Conservation (phyloP, 176 grass and related monocot genomes). For the Pharus latifolius region DNA sequence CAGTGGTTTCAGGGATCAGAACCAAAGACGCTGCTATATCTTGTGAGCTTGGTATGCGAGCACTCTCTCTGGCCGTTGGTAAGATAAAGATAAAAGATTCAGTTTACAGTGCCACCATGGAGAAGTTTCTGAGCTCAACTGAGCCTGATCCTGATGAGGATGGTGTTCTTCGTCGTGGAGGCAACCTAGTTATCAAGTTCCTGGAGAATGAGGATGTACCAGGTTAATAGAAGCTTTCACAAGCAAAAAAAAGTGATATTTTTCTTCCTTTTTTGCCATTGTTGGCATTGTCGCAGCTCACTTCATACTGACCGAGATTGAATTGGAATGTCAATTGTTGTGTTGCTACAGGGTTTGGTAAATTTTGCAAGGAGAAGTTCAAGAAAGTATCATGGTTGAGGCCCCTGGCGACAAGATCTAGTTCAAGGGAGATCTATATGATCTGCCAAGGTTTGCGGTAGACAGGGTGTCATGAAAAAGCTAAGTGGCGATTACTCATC, state of each 20-base stretch:
- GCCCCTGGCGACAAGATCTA: constrained; percentile 80
- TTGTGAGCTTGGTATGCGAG: constrained; percentile 56
- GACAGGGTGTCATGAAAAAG: not conserved
- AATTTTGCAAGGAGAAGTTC: constrained; percentile 78
- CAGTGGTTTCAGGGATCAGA: constrained; percentile 76
- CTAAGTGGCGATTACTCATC: not conserved
- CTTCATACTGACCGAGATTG: not conserved
- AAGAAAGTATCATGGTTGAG: constrained; percentile 67
- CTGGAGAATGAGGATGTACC: constrained; percentile 56
- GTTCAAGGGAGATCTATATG: constrained; percentile 86
- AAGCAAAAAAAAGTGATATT: not conserved
- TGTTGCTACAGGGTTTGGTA: constrained; percentile 48
- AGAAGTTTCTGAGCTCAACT: constrained; percentile 33
- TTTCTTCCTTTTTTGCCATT: too few relatives aligned
- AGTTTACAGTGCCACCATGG: constrained; percentile 17
- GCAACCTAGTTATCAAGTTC: constrained; percentile 69
- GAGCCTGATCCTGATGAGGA: constrained; percentile 47
- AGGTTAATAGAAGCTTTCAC: constrained; percentile 14
- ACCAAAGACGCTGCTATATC: constrained; percentile 83
- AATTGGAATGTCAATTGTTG: not conserved
- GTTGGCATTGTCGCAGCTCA: not conserved
- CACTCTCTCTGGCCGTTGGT: constrained; percentile 70
- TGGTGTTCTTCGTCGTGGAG: constrained; percentile 61
- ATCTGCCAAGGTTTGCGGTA: constrained; percentile 74
- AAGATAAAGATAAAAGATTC: constrained; percentile 34